Conservation (phyloP, 2,329 filamentous ascomycete genomes). For the Paramyrothecium sp. region DNA sequence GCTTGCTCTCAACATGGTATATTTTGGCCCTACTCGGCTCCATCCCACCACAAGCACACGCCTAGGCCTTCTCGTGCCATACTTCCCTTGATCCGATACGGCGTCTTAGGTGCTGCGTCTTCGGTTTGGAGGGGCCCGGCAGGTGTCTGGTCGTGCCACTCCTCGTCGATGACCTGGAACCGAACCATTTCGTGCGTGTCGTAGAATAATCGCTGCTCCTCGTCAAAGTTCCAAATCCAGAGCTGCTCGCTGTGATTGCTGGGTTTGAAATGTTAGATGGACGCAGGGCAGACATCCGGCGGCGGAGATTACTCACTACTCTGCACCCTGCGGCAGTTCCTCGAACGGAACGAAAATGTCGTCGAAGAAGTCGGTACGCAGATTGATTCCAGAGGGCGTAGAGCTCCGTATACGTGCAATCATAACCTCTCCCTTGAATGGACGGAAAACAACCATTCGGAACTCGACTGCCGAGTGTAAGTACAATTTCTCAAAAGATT, state of each 20-base stretch:
- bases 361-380: conserved; percentile 89
- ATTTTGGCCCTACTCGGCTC: conserved; percentile 12
- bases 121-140: conserved; percentile 63
- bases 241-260: conserved; percentile 74
- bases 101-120: conserved; percentile 60
- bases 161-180: conserved; percentile 81
- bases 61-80: conserved; percentile 64
- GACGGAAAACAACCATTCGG: conserved; percentile 87
- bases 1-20: background rate
- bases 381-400: conserved; percentile 68
- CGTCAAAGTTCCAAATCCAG: conserved; percentile 82
- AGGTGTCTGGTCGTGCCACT: conserved; percentile 87
- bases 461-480: conserved; percentile 69
- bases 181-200: conserved; percentile 88
- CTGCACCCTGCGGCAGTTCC: conserved; percentile 71
- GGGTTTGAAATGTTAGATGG: conserved; percentile 10
- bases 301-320: conserved; percentile 58
- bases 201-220: conserved; percentile 71
- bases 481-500: background rate
- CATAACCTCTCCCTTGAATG: conserved; percentile 93
- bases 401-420: conserved; percentile 78
- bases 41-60: conserved; percentile 64
- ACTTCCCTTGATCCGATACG: conserved; percentile 67
- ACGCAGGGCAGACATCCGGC: too few relatives aligned
- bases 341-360: conserved; percentile 80